phyloP scores from a whole-genome alignment of 1,139 yeast species.

The Arxiozyma telluris region DNA sequence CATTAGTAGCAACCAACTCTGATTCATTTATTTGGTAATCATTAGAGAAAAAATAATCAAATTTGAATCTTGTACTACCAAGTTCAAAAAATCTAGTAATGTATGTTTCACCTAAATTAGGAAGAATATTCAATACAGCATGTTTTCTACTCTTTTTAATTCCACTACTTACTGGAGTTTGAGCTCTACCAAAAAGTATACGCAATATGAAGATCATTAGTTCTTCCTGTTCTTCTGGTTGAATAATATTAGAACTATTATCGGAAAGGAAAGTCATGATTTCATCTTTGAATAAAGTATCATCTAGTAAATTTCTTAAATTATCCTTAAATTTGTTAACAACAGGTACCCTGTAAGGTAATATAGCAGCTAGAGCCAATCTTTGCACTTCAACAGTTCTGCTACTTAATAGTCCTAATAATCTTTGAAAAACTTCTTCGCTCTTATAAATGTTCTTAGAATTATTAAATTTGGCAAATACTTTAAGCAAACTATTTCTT shows the following conservation, averaged over 20 bases:
- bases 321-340: constrained; percentile 65
- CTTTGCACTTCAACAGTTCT: constrained; percentile 57
- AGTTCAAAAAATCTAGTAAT: constrained; percentile 53
- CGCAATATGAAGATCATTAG: constrained; percentile 70
- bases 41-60: constrained; percentile 32
- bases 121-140: constrained; percentile 67
- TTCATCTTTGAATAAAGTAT: constrained; percentile 78
- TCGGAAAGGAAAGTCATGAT: constrained; percentile 51
- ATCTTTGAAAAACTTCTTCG: constrained; percentile 44
- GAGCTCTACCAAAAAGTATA: constrained; percentile 81
- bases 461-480: constrained; percentile 58
- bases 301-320: constrained; percentile 68
- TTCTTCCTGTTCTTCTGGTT: constrained; percentile 46
- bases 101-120: constrained; percentile 48
- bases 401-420: constrained; percentile 54
- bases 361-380: constrained; percentile 61
- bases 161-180: constrained; percentile 48
- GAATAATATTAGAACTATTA: constrained; percentile 47
- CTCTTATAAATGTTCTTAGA: constrained; percentile 47
- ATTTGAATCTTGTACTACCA: constrained; percentile 50
- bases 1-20: constrained; percentile 18
- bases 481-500: constrained; percentile 46
- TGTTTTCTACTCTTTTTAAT: constrained; percentile 63
- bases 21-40: constrained; percentile 21
- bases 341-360: constrained; percentile 52